A percentile compares a stretch with the other conserved stretches of the same genome.
phyloP scores from a whole-genome alignment of 2,329 filamentous ascomycete genomes.

The Xylariaceae sp. region DNA sequence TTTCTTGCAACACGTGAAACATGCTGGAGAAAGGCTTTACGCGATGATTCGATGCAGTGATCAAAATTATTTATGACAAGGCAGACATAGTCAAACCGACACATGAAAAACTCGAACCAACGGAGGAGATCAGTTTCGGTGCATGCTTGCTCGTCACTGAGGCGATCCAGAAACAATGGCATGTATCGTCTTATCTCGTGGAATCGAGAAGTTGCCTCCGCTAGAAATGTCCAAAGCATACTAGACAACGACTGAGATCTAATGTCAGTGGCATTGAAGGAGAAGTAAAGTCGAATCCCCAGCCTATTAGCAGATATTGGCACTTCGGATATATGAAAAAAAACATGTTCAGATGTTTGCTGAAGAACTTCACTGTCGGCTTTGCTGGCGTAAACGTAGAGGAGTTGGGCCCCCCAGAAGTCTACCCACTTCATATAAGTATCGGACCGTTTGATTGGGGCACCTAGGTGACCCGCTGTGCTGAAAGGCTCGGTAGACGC shows the following conservation, averaged over 20 bases:
- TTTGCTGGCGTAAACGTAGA: conserved; percentile 4
- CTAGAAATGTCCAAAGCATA: conserved; percentile 11
- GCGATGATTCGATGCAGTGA: neutral
- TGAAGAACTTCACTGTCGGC: neutral
- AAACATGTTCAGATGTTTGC: conserved; percentile 6
- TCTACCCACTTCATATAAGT: conserved; percentile 3
- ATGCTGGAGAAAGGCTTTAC: neutral
- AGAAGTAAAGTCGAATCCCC: neutral
- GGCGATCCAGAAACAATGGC: neutral
- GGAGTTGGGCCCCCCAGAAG: neutral
- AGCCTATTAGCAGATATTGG: neutral
- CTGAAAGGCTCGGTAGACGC: conserved; percentile 7
- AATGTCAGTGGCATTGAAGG: neutral
- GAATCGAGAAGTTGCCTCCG: neutral
- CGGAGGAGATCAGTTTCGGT: conserved; percentile 1
- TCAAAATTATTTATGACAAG: conserved; percentile 13
- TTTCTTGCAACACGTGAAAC: neutral
- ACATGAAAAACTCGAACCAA: conserved; percentile 2
- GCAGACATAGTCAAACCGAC: neutral
- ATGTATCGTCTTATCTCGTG: neutral
- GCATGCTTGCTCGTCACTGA: conserved; percentile 10
- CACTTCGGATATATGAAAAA: neutral
- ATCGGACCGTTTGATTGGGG: neutral
- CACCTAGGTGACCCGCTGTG: neutral
- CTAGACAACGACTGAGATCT: conserved; percentile 3